Evolutionary conservation across 1,284 basidiomycete species (phyloP).

Genomic region (Volvariella surrecta): DNA sequence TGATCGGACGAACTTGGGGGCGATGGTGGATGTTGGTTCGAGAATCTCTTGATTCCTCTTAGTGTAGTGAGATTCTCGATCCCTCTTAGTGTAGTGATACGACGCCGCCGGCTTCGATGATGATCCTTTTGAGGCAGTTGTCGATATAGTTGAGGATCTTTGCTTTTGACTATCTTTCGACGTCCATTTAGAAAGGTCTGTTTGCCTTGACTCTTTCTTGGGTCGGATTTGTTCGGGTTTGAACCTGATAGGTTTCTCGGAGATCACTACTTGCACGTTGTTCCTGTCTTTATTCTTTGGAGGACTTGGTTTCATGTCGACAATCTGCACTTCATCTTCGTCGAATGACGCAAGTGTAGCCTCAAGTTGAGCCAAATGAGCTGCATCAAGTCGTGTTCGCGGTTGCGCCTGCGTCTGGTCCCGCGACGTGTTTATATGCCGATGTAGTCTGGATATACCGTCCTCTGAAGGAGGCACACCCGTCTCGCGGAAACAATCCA

Average conservation of each 20-base stretch:
- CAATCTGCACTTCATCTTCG: slow-evolving; percentile 40
- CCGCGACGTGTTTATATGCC: slow-evolving; percentile 49
- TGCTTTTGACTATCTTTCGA: slow-evolving; percentile 1
- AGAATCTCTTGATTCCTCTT: slow-evolving; percentile 23
- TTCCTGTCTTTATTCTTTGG: slow-evolving; percentile 11
- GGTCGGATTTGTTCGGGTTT: too few species aligned
- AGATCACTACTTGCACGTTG: background rate
- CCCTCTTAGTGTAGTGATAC: slow-evolving; percentile 25
- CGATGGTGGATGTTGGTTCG: slow-evolving; percentile 22
- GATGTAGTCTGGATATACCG: slow-evolving; percentile 47
- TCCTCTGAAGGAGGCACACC: slow-evolving; percentile 40
- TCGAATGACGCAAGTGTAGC: slow-evolving; percentile 48
- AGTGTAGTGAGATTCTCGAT: slow-evolving; percentile 28
- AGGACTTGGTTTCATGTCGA: slow-evolving; percentile 15
- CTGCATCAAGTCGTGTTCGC: slow-evolving; percentile 49
- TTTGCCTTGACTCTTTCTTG: background rate
- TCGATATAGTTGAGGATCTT: background rate
- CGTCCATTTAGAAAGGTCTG: background rate
- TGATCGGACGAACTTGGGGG: slow-evolving; percentile 20
- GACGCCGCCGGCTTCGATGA: slow-evolving; percentile 2
- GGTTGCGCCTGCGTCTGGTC: slow-evolving; percentile 31
- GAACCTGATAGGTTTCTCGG: too few species aligned
- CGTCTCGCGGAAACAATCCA: slow-evolving; percentile 59
- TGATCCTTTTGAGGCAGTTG: too few species aligned
- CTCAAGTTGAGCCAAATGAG: slow-evolving; percentile 49